Evolutionary conservation across 495 filamentous ascomycete genomes (phyloP), one percentile per base, ranked within the genome.

Genomic region (Chaetomium tenue): DNA sequence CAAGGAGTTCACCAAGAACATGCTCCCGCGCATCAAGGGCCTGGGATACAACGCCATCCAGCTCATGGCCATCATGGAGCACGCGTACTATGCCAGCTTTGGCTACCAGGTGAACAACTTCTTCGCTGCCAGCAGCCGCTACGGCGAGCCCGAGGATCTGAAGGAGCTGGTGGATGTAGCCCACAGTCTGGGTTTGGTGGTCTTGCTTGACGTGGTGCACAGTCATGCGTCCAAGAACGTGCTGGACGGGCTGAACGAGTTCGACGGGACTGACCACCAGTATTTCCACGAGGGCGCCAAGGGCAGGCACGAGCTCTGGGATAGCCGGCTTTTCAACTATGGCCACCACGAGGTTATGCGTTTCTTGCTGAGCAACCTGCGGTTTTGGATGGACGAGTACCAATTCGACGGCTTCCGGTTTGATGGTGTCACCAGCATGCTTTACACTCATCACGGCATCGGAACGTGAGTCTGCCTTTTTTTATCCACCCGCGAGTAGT

Each of bases 341-440:
- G 93, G 92, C 44, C 85, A 84, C 66, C 93, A 98, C 73, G 94
- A 98, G 75, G 94, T 98, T 39, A 75, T 98, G 71, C 84, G 94
- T 25, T 98, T 98, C 77, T 81, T 98, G 61, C 79, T 98, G 50
- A 96, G 91, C 76, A 98, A 98, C 75, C 81, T 98, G 63, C 85
- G 95, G 26, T 98, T 96, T 80, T 98, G 95, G 90, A 97, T 98
- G 93, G 94, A 98, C 62, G 93, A 97, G 73, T 98, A 97, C 71
- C 75, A 84, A 55, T 97, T 98, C 74, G 94, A 98, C 73, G 94
- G 94, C 23, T 98, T 98, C 83, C 85, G 94, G 52, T 98, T 98
- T 72, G 94, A 98, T 72, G 94, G 94, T 65, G 94, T 98, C 42
- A 98, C 94, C 16, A 97, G 92, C 74, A 98, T 98, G 89, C 88